A percentile compares a stretch with the other conserved stretches of the same genome.
Conservation (phyloP, 2,329 filamentous ascomycete genomes). For the Fusarium penzigii region DNA sequence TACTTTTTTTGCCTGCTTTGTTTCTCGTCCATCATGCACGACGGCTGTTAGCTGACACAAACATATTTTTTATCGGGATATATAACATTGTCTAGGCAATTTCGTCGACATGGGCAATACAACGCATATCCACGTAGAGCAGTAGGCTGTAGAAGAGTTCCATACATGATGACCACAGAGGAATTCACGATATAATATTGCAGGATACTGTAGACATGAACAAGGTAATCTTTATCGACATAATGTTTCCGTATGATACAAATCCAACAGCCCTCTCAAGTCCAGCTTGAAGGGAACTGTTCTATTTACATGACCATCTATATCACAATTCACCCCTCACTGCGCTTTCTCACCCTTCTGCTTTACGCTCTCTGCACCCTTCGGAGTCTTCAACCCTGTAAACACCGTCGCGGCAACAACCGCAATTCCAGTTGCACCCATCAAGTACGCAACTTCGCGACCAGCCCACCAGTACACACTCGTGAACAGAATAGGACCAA, state of each 20-base stretch:
- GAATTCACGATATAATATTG: neutral
- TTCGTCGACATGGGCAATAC: too few relatives aligned
- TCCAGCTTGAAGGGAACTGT: conserved; percentile 16
- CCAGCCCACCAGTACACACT: conserved; percentile 99
- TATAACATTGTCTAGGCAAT: too few relatives aligned
- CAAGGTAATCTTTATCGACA: neutral
- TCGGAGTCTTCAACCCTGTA: conserved; percentile 67
- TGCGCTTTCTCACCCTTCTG: conserved; percentile 21
- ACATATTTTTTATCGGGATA: too few relatives aligned
- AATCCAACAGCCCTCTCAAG: conserved; percentile 5
- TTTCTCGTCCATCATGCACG: too few relatives aligned
- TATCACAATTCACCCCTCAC: conserved; percentile 6
- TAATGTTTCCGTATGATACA: neutral
- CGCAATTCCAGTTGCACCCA: conserved; percentile 79
- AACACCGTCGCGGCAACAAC: conserved; percentile 73
- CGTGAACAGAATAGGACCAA: conserved; percentile 89
- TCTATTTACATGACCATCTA: neutral
- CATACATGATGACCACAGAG: too few relatives aligned
- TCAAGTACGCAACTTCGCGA: conserved; percentile 77
- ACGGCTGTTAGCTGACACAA: neutral
- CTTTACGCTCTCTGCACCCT: conserved; percentile 17
- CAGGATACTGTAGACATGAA: neutral
- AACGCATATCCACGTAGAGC: too few relatives aligned
- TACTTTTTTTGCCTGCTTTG: neutral
- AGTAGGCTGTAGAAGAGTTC: neutral